Conservation (phyloP, 1,284 basidiomycete species). For the Irpex sp. region DNA sequence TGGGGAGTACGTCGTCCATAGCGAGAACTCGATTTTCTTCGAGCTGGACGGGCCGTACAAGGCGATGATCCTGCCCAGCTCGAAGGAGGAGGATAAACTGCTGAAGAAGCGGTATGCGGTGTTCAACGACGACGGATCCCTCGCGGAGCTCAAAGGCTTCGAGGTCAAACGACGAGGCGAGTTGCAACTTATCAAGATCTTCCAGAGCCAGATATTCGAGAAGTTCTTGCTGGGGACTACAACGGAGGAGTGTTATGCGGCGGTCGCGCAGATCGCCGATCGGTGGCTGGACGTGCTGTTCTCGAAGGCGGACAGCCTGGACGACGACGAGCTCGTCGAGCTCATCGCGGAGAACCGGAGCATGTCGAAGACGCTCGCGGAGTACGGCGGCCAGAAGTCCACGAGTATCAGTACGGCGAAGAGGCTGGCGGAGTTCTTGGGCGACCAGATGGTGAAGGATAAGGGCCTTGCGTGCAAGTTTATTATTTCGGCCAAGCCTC, state of each 20-base stretch:
- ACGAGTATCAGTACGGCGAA: slow-evolving; percentile 97
- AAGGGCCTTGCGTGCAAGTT: slow-evolving; percentile 99
- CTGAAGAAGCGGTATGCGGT: slow-evolving; percentile 99
- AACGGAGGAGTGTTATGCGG: slow-evolving; percentile 93
- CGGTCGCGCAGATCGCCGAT: slow-evolving; percentile 91
- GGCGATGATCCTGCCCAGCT: slow-evolving; percentile 99
- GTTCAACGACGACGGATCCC: slow-evolving; percentile 97
- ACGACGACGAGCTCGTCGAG: slow-evolving; percentile 93
- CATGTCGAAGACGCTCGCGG: slow-evolving; percentile 96
- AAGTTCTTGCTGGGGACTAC: slow-evolving; percentile 93
- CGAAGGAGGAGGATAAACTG: slow-evolving; percentile 98
- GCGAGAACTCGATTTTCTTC: slow-evolving; percentile 99
- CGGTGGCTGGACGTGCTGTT: slow-evolving; percentile 98
- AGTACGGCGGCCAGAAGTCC: slow-evolving; percentile 96
- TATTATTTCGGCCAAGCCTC: slow-evolving; percentile 94
- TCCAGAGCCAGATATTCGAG: slow-evolving; percentile 98
- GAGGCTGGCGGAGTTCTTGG: slow-evolving; percentile 95
- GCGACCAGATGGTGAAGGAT: slow-evolving; percentile 99
- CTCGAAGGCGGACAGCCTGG: slow-evolving; percentile 79
- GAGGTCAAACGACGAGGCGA: slow-evolving; percentile 99
- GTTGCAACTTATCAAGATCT: slow-evolving; percentile 98
- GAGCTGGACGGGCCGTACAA: slow-evolving; percentile 98
- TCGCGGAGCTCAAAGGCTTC: slow-evolving; percentile 98
- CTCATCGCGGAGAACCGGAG: slow-evolving; percentile 98
- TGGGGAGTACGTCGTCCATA: slow-evolving; percentile 84